A percentile compares a stretch with the other conserved stretches of the same genome.
These are phyloP conservation scores for Taxillus chinensis DNA, from an alignment of 164 flowering plant genomes.

Conservation along the genomic window DNA sequence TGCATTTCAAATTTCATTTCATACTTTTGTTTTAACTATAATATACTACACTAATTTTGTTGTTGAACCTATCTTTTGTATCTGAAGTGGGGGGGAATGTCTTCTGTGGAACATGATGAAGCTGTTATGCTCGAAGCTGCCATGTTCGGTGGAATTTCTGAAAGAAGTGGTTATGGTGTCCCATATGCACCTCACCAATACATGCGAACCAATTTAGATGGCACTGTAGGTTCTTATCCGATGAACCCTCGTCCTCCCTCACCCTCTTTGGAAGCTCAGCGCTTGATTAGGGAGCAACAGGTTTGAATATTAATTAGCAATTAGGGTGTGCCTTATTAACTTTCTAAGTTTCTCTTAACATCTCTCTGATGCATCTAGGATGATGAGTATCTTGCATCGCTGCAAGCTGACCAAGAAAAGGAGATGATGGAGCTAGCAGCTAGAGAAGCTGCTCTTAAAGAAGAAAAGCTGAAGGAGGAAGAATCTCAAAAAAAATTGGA, in stretches of 20 bases:
- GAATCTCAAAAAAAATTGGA: constrained; percentile 52
- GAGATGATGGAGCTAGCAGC: constrained; percentile 60
- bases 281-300: constrained; percentile 86
- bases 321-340: neutral
- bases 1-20: neutral
- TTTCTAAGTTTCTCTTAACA: neutral
- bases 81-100: constrained; percentile 91
- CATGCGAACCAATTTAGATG: constrained; percentile 23
- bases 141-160: constrained; percentile 89
- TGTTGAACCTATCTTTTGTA: neutral
- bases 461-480: constrained; percentile 56
- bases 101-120: constrained; percentile 95
- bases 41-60: neutral
- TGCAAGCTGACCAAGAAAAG: constrained; percentile 90
- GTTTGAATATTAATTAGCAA: constrained; percentile 22
- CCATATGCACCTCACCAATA: constrained; percentile 47
- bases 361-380: constrained; percentile 42
- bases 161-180: constrained; percentile 44
- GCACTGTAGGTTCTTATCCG: constrained; percentile 21
- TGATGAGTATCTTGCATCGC: constrained; percentile 85
- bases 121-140: constrained; percentile 99
- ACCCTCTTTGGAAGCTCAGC: constrained; percentile 77
- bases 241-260: constrained; percentile 81
- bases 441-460: constrained; percentile 57
- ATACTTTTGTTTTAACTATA: neutral